phyloP scores from a whole-genome alignment of 2,329 filamentous ascomycete genomes.

The Cladophialophora chaetospira region DNA sequence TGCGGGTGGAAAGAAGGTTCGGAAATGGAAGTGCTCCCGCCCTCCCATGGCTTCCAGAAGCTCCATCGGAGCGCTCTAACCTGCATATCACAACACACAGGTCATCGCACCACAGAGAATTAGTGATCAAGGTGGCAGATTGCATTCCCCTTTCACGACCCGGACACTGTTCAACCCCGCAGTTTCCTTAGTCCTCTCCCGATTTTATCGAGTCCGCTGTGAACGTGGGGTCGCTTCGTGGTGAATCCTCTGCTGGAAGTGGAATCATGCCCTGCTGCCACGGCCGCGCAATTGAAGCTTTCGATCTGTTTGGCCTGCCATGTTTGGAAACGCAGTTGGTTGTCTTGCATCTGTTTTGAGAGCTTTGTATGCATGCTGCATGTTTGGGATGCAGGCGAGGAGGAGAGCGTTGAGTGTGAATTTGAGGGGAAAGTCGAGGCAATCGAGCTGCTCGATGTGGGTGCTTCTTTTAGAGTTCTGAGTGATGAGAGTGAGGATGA shows the following conservation, averaged over 20 bases:
- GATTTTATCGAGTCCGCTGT: constrained; percentile 20
- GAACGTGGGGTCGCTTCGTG: constrained; percentile 24
- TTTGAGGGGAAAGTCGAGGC: not conserved
- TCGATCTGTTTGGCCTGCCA: constrained; percentile 28
- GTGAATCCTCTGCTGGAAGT: constrained; percentile 16
- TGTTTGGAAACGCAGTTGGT: constrained; percentile 24
- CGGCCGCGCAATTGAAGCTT: constrained; percentile 16
- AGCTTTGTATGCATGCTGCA: constrained; percentile 27
- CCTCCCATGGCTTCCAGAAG: not conserved
- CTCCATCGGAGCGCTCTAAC: not conserved
- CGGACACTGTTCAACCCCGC: constrained; percentile 17
- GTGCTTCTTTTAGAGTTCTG: not conserved
- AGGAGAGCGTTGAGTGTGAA: not conserved
- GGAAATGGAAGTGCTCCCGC: not conserved
- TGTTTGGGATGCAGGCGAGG: not conserved
- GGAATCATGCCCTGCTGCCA: constrained; percentile 1
- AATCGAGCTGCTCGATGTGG: constrained; percentile 1
- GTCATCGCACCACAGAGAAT: not conserved
- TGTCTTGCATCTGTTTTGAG: constrained; percentile 24
- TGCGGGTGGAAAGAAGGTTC: not conserved
- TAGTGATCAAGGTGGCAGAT: not conserved
- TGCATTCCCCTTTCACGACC: not conserved
- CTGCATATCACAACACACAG: not conserved
- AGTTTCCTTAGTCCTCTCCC: constrained; percentile 17
- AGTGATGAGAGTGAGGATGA: constrained; percentile 21